Percentiles rank a stretch among this genome's conserved stretches.
phyloP scores from a whole-genome alignment of 305 asterid genomes.

The Plantago lanceolata region DNA sequence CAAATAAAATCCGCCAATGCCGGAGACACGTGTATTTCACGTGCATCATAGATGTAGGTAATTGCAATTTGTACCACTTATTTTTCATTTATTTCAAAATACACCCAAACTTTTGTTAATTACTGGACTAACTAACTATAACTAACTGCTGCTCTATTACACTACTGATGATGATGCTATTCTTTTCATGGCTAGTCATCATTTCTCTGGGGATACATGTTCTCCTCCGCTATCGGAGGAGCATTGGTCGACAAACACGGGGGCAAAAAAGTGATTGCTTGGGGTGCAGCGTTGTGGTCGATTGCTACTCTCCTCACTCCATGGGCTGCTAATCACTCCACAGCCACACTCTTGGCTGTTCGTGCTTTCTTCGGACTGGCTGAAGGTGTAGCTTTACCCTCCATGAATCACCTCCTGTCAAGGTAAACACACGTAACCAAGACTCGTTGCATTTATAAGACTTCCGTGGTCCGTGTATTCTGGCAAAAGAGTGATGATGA shows the following conservation, averaged over 20 bases:
- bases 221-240: constrained; percentile 85
- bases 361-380: constrained; percentile 93
- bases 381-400: constrained; percentile 92
- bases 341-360: constrained; percentile 65
- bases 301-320: constrained; percentile 90
- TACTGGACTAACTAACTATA: no score
- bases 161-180: no score
- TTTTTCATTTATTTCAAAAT: no score
- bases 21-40: neutral
- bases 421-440: constrained; percentile 33
- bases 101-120: no score
- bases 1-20: no score
- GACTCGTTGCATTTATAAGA: neutral
- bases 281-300: constrained; percentile 96
- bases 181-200: constrained; percentile 84
- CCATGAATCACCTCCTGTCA: constrained; percentile 82
- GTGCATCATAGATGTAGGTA: no score
- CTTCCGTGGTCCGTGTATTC: rapidly evolving
- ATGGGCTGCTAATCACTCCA: constrained; percentile 91
- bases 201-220: constrained; percentile 95
- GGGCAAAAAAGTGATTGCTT: constrained; percentile 73
- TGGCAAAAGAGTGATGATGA: neutral
- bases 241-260: constrained; percentile 88
- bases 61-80: no score
- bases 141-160: no score